Base-by-base conservation (phyloP, 1,284 basidiomycete genomes). In the Moesziomyces globuligerus region DNA sequence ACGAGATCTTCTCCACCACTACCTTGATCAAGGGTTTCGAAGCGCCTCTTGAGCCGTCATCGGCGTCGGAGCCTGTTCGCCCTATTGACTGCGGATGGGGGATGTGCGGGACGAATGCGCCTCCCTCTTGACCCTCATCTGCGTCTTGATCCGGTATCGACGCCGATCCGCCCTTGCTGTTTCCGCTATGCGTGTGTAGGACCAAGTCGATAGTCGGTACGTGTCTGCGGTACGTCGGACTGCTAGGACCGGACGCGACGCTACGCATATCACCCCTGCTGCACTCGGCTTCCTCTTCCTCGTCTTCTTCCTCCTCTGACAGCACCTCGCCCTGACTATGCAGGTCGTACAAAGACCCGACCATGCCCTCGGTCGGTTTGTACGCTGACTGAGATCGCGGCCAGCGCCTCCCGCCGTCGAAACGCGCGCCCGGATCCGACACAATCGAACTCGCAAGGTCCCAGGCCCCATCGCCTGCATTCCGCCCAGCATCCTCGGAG, bases 231-330 rank as follows among this genome's bases (percentile, higher is more conserved):
- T 23, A 7, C 18, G 4, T 21, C 10, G 20, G 11, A 34, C 29
- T 17, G n/a, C 6, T 26, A n/a, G 13, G 20, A 13, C 11, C 8
- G n/a, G 21, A 20, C 1, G 25, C 36, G 21, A 10, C 18, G 11
- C 28, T 15, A 11, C 39, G 39, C 32, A 17, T 17, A 13, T 28
- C 7, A 18, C 11, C 39, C 13, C 18, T 18, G 21, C 7, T 23
- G 36, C 32, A 28, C n/a, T 59, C 52, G 28, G 20, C 41, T 7
- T 48, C 48, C 1, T 48, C 51, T 9, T 61, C 57, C 23, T 56
- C 55, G 28, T 61, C 61, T n/a, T 72, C 69, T 18, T 72, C 69
- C 18, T 67, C 60, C 32, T 64, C 69, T 7, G 69, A 72, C 1
- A 68, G 34, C 13, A 72, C 56, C 21, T 65, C 55, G 6, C 36